These are phyloP conservation scores for Suhomyces yuchorum DNA, from an alignment of 1,139 yeast species.

Conservation along the genomic window DNA sequence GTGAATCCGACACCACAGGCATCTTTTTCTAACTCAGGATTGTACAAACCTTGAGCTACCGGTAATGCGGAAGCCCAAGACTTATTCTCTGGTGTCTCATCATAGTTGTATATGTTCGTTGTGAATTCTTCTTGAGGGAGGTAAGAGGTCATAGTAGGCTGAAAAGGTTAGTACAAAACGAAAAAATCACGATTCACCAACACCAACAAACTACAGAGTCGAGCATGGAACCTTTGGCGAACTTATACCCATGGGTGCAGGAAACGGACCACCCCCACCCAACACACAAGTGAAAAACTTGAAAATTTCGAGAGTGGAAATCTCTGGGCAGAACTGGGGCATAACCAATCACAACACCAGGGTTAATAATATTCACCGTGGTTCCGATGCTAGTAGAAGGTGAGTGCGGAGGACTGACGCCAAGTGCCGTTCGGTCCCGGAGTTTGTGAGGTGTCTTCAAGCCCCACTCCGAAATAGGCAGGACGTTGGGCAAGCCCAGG, in stretches of 20 bases:
- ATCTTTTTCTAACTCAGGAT: slow-evolving; percentile 92
- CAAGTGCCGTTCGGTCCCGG: not conserved
- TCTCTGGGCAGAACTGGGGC: slow-evolving; percentile 3
- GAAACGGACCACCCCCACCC: not conserved
- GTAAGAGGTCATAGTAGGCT: slow-evolving; percentile 30
- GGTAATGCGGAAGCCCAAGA: slow-evolving; percentile 95
- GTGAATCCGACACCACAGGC: slow-evolving; percentile 99
- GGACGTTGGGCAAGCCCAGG: not conserved
- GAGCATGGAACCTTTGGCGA: not conserved
- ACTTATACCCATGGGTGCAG: not conserved
- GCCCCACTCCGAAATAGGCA: not conserved
- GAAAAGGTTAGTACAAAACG: slow-evolving; percentile 5
- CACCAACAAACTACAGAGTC: not conserved
- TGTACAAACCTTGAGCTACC: slow-evolving; percentile 82
- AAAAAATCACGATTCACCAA: not conserved
- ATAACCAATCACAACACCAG: slow-evolving; percentile 11
- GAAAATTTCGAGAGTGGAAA: not conserved
- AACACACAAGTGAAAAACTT: not conserved
- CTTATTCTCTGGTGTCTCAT: slow-evolving; percentile 73
- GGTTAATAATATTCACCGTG: slow-evolving; percentile 6
- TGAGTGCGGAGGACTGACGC: not conserved
- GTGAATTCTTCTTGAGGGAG: slow-evolving; percentile 44
- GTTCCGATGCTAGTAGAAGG: not conserved
- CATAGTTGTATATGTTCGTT: slow-evolving; percentile 59
- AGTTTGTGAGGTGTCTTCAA: not conserved